Percentiles rank a stretch among this genome's conserved stretches.
Evolutionary conservation across 1,284 basidiomycete species (phyloP).

Genomic region (Trichosporon sp.): DNA sequence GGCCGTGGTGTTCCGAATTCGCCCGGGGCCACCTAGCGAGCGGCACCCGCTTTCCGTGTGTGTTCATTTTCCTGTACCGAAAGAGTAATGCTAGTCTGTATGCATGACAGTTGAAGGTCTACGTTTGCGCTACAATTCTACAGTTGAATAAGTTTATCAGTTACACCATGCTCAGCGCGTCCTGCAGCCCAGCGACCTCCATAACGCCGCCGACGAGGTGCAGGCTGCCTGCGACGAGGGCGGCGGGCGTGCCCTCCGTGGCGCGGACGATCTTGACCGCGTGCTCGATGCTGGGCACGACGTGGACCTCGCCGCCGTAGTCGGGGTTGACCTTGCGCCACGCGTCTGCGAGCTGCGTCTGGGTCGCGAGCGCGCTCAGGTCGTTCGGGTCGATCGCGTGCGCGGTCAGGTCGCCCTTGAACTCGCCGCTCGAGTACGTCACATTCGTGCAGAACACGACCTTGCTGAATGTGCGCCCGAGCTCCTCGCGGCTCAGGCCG

Average conservation of each 20-base stretch:
- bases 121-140: neutral
- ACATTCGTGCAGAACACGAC: slow-evolving; percentile 96
- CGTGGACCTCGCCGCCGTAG: slow-evolving; percentile 64
- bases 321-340: slow-evolving; percentile 65
- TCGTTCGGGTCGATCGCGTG: slow-evolving; percentile 63
- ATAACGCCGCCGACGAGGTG: slow-evolving; percentile 93
- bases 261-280: slow-evolving; percentile 62
- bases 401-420: slow-evolving; percentile 78
- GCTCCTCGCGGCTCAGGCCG: slow-evolving; percentile 50
- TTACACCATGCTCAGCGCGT: slow-evolving; percentile 49
- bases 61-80: neutral
- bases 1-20: too few relatives aligned
- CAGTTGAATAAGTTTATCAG: neutral
- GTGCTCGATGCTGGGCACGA: slow-evolving; percentile 83
- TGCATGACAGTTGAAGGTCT: slow-evolving; percentile 3
- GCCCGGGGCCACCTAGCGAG: too few relatives aligned
- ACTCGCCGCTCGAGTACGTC: slow-evolving; percentile 81
- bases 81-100: neutral
- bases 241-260: slow-evolving; percentile 44
- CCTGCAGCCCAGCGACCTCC: slow-evolving; percentile 74
- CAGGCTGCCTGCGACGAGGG: slow-evolving; percentile 86
- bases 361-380: slow-evolving; percentile 64
- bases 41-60: too few relatives aligned
- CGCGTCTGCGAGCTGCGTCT: slow-evolving; percentile 67
- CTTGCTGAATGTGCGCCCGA: slow-evolving; percentile 61